Base-by-base conservation (phyloP, 139 green algal genomes). In the Bryopsis sp. region DNA sequence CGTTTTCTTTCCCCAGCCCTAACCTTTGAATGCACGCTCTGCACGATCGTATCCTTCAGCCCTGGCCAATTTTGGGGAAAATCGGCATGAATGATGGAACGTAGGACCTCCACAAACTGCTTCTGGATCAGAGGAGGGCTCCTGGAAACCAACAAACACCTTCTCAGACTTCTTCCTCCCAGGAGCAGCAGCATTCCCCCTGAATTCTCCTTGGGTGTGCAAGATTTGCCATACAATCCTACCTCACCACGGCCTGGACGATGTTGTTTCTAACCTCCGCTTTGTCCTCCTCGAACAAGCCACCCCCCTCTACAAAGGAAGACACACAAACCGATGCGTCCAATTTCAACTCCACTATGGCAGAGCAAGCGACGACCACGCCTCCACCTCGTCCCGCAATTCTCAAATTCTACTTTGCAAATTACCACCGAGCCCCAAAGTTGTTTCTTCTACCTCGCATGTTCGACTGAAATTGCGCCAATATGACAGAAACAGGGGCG, bases 41-140 rank as follows among this genome's bases (percentile, higher is more conserved):
- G 37, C 22, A 79, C n/a, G 11, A 92, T 58, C 28, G 69, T 33
- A 31, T 76, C 66, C 67, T 95, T 78, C 38, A 98, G 85, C 1
- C 59, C 62, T 0, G 91, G 89, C 94, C 93, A 98, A 2, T 75
- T 50, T 24, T 89, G 69, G 0, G 94, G 94, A 73, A 85, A 98
- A 80, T 99, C 94, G 1, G 22, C 48, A 63, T 88, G 82, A 8
- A 95, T 82, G 1, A 97, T 78, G 29, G 54, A 77, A 43, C 87
- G 93, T 46, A 96, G 71, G 61, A 84, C 86, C 78, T 99, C 94
- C 2, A 64, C 73, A 57, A 98, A 78, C 82, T 99, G 93, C 1
- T 68, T 68, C 33, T 84, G 80, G 2, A 95, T 74, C 4, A 72
- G 38, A 38, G 77, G 81, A 1, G 88, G 85, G 0, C 83, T 79